Percentiles rank a stretch among this genome's conserved stretches.
phyloP scores from a whole-genome alignment of 352 stramenopile genomes.

The Globisporangium nagaii region DNA sequence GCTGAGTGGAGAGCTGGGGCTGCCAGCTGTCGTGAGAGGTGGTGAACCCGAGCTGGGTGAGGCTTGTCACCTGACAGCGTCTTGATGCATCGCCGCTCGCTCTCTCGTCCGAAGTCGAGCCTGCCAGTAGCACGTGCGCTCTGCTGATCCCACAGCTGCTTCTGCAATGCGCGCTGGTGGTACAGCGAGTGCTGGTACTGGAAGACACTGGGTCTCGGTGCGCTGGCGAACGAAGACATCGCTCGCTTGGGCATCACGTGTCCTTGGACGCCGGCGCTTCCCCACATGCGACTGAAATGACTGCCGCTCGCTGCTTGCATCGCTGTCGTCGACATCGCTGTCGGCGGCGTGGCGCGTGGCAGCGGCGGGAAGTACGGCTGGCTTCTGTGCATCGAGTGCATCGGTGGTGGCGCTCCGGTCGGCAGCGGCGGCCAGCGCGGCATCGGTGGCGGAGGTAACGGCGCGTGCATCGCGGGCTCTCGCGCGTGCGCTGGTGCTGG shows the following conservation, averaged over 20 bases:
- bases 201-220: background rate
- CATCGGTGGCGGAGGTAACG: background rate
- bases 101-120: background rate
- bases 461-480: slow-evolving; percentile 4
- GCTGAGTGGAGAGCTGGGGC: no score
- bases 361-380: background rate
- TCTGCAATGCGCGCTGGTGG: background rate
- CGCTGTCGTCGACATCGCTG: no score
- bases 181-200: background rate
- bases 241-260: background rate
- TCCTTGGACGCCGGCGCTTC: background rate
- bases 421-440: slow-evolving; percentile 9
- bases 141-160: background rate
- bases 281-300: background rate
- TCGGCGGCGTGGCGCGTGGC: background rate
- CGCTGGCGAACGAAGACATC: background rate
- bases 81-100: background rate
- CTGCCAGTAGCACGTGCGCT: background rate
- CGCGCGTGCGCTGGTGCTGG: background rate
- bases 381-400: background rate
- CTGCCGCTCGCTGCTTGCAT: background rate
- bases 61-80: background rate
- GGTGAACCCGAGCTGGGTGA: background rate
- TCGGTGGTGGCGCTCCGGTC: background rate
- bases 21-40: background rate